Conservation (phyloP, 1,139 yeast species). For the Scheffersomyces lignicola region DNA sequence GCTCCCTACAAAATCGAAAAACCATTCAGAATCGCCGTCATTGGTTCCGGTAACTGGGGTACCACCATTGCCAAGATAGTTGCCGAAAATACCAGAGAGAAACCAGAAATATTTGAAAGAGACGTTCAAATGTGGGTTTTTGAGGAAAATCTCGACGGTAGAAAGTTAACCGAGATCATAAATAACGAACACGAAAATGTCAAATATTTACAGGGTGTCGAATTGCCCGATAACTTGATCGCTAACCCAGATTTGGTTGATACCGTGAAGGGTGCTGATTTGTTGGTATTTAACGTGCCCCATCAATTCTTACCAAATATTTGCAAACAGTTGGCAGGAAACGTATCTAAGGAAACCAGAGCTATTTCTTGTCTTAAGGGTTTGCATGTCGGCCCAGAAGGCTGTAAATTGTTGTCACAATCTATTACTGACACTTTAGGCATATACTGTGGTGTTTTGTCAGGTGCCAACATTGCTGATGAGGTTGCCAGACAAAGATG, state of each 20-base stretch:
- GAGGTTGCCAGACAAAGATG: conserved; percentile 92
- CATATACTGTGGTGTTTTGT: conserved; percentile 87
- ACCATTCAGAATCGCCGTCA: conserved; percentile 58
- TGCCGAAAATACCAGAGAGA: conserved; percentile 76
- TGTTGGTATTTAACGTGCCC: conserved; percentile 86
- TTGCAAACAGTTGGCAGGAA: conserved; percentile 72
- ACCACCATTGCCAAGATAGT: conserved; percentile 93
- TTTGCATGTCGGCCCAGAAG: conserved; percentile 75
- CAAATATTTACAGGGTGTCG: conserved; percentile 79
- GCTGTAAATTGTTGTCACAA: conserved; percentile 76
- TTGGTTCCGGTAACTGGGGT: conserved; percentile 91
- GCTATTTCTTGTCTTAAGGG: conserved; percentile 96
- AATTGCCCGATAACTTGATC: conserved; percentile 73
- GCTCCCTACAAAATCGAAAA: conserved; percentile 31
- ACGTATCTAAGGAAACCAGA: conserved; percentile 65
- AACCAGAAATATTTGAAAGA: conserved; percentile 64
- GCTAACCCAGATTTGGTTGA: conserved; percentile 82
- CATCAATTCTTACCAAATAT: conserved; percentile 85
- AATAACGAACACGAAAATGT: conserved; percentile 87
- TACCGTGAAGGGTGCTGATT: conserved; percentile 75
- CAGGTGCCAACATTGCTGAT: conserved; percentile 94
- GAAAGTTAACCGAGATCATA: conserved; percentile 80
- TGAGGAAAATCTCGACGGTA: conserved; percentile 73
- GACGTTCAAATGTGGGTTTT: conserved; percentile 93
- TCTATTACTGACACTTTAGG: conserved; percentile 75